Evolutionary conservation across 2,329 filamentous ascomycete species (phyloP).

Genomic region (Aspergillus pseudoviridinutans): DNA sequence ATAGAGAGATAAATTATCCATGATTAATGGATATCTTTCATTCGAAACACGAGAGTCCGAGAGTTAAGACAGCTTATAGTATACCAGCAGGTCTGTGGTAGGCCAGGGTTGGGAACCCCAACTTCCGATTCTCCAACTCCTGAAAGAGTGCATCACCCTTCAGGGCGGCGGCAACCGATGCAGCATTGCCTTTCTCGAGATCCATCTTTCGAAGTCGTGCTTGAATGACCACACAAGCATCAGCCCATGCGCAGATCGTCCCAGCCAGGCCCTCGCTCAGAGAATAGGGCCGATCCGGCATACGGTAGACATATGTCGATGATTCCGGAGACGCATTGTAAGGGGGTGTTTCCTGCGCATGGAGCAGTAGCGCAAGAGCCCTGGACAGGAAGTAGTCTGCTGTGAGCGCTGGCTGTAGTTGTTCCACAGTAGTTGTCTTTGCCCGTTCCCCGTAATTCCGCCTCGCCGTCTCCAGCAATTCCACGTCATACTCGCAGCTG

Average conservation of each 20-base stretch:
- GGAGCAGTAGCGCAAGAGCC: constrained; percentile 35
- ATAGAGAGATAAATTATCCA: not conserved
- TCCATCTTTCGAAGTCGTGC: constrained; percentile 33
- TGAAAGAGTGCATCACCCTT: constrained; percentile 19
- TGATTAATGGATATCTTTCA: not conserved
- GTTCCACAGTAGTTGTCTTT: not conserved
- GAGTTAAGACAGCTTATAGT: not conserved
- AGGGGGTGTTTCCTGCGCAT: constrained; percentile 35
- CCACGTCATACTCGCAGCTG: constrained; percentile 30
- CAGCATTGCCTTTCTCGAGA: constrained; percentile 11
- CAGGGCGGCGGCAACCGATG: constrained; percentile 1
- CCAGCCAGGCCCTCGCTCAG: constrained; percentile 40
- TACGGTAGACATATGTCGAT: constrained; percentile 30
- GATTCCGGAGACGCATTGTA: constrained; percentile 21
- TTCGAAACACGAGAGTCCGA: not conserved
- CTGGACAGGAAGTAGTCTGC: constrained; percentile 37
- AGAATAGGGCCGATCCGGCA: constrained; percentile 39
- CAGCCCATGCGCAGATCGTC: constrained; percentile 40
- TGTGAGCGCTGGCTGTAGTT: constrained; percentile 15
- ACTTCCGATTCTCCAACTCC: constrained; percentile 14
- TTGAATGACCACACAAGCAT: constrained; percentile 34
- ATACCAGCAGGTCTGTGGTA: constrained; percentile 25
- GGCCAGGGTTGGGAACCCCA: constrained; percentile 29
- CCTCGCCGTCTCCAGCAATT: constrained; percentile 19
- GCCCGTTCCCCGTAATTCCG: constrained; percentile 18